Conservation (phyloP, 495 filamentous ascomycete genomes). For the Aspergillus affinis region DNA sequence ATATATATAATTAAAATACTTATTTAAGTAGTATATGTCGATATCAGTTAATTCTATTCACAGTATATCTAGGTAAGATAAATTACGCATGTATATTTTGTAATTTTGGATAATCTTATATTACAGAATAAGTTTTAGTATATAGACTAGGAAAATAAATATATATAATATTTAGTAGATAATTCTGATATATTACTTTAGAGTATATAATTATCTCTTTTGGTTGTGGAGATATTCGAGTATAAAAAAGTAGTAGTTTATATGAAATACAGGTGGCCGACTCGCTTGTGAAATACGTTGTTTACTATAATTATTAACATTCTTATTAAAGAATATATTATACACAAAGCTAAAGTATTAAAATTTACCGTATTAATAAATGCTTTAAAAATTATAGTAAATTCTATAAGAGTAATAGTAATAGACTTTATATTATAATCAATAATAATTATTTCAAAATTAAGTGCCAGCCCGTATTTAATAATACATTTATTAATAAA, state of each 20-base stretch:
- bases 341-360: neutral
- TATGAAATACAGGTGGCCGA: neutral
- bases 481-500: too few species aligned
- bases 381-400: constrained; percentile 1
- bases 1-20: constrained; percentile 2
- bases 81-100: neutral
- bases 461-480: too few species aligned
- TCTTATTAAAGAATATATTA: constrained; percentile 2
- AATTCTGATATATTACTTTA: neutral
- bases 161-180: neutral
- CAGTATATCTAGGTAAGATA: neutral
- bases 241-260: neutral
- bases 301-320: neutral
- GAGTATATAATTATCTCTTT: neutral
- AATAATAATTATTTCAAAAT: too few species aligned
- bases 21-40: neutral
- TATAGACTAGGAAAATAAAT: neutral
- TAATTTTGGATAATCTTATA: too few species aligned
- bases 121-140: neutral
- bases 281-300: neutral
- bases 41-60: neutral
- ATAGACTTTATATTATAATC: neutral
- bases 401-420: too few species aligned
- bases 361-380: constrained; percentile 2
- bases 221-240: neutral